These are phyloP conservation scores for Pestalotiopsis sp. DNA, from an alignment of 2,329 filamentous ascomycete species.

Conservation along the genomic window DNA sequence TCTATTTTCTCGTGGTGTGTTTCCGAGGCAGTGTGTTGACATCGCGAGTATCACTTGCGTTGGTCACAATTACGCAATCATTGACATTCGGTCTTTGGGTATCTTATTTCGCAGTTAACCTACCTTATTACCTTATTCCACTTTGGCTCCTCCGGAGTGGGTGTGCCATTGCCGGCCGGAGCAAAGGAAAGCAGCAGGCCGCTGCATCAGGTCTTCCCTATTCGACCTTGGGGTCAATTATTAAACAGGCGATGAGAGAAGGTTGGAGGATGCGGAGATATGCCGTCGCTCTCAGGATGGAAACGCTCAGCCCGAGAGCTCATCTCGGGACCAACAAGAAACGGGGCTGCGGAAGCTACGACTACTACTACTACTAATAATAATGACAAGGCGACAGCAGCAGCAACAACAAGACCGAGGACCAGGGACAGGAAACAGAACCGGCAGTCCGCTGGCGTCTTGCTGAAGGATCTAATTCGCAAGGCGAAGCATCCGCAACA, in stretches of 20 bases:
- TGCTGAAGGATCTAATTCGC: conserved; percentile 26
- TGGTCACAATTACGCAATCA: background rate
- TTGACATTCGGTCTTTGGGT: background rate
- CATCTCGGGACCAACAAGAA: conserved; percentile 21
- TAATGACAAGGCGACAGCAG: conserved; percentile 9
- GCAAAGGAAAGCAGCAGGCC: background rate
- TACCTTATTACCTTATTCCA: background rate
- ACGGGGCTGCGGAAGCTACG: background rate
- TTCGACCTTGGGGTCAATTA: background rate
- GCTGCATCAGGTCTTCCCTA: background rate
- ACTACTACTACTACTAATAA: background rate
- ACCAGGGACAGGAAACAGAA: conserved; percentile 11
- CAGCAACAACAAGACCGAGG: background rate
- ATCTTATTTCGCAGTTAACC: background rate
- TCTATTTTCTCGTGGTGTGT: no score
- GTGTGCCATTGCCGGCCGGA: background rate
- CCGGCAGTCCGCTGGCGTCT: conserved; percentile 18
- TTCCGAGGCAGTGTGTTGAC: background rate
- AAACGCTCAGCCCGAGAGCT: conserved; percentile 26
- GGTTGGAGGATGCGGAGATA: conserved; percentile 15
- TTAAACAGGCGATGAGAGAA: background rate
- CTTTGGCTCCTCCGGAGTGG: background rate
- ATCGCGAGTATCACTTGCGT: background rate
- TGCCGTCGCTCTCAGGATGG: conserved; percentile 26
- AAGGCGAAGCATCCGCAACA: conserved; percentile 22